These are phyloP conservation scores for Yamadazyma takamatsuzukensis DNA, from an alignment of 805 yeast species.

Conservation along the genomic window DNA sequence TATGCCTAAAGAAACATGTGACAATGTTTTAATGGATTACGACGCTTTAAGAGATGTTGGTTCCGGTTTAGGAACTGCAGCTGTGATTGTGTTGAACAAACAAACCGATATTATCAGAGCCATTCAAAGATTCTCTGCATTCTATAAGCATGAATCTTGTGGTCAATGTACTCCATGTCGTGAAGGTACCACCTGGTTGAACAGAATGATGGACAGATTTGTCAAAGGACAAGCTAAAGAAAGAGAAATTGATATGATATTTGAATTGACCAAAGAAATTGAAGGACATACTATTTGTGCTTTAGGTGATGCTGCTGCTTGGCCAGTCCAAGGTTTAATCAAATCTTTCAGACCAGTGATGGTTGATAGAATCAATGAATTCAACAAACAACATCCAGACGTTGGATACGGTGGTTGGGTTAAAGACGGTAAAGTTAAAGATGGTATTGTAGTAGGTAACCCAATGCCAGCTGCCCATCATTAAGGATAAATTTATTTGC, in stretches of 20 bases:
- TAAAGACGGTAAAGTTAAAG: conserved; percentile 50
- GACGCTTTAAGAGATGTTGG: conserved; percentile 84
- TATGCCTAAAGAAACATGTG: conserved; percentile 64
- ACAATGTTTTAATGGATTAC: conserved; percentile 76
- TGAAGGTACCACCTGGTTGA: conserved; percentile 87
- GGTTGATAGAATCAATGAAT: conserved; percentile 70
- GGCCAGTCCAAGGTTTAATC: conserved; percentile 90
- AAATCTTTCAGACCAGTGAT: conserved; percentile 81
- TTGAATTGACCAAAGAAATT: conserved; percentile 79
- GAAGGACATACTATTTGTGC: conserved; percentile 94
- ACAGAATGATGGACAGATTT: conserved; percentile 81
- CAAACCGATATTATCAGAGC: conserved; percentile 81
- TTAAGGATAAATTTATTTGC: too few species aligned
- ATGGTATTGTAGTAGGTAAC: conserved; percentile 63
- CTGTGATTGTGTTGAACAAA: conserved; percentile 88
- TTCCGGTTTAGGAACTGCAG: conserved; percentile 89
- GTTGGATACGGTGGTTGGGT: conserved; percentile 80
- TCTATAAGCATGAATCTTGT: conserved; percentile 89
- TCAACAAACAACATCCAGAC: conserved; percentile 44
- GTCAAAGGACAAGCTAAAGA: conserved; percentile 74
- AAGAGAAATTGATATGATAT: conserved; percentile 79
- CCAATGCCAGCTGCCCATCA: conserved; percentile 48
- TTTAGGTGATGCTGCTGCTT: conserved; percentile 88
- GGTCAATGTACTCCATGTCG: conserved; percentile 96
- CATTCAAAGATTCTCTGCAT: conserved; percentile 78